These are phyloP conservation scores for Lycium barbarum DNA, from an alignment of 257 asterid genomes.

Conservation along the genomic window DNA sequence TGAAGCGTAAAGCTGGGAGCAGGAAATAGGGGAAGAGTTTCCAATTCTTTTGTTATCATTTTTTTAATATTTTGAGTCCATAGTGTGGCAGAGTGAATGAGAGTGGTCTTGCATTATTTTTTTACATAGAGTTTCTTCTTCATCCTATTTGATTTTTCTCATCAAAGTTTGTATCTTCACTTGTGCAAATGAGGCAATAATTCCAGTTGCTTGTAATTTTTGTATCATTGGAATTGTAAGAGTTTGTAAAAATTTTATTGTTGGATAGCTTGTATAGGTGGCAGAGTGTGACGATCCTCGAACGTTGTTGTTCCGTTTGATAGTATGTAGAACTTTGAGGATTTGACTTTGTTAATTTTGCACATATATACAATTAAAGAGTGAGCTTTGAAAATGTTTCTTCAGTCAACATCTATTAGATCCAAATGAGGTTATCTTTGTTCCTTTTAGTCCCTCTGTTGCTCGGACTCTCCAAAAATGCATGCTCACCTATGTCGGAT, in stretches of 20 bases:
- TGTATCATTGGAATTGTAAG: conserved; percentile 17
- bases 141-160: not conserved
- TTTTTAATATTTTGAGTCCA: not conserved
- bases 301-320: not conserved
- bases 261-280: conserved; percentile 1
- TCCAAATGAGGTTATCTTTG: not conserved
- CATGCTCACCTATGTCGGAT: too few species aligned
- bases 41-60: conserved; percentile 31
- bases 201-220: conserved; percentile 62
- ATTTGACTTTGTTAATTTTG: conserved; percentile 28
- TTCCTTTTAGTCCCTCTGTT: not conserved
- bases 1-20: conserved; percentile 65
- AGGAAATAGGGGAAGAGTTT: conserved; percentile 56
- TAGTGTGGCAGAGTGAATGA: conserved; percentile 37
- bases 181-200: conserved; percentile 53
- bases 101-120: conserved; percentile 36
- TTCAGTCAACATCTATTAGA: conserved; percentile 3
- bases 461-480: not conserved
- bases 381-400: conserved; percentile 18
- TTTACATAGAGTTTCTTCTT: conserved; percentile 7
- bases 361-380: conserved; percentile 15
- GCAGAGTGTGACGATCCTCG: conserved; percentile 11
- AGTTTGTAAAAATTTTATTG: not conserved
- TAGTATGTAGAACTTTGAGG: conserved; percentile 22
- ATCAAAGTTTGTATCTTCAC: conserved; percentile 29